Base-by-base conservation (phyloP, 306 rosid genomes). In the Vigna mungo region DNA sequence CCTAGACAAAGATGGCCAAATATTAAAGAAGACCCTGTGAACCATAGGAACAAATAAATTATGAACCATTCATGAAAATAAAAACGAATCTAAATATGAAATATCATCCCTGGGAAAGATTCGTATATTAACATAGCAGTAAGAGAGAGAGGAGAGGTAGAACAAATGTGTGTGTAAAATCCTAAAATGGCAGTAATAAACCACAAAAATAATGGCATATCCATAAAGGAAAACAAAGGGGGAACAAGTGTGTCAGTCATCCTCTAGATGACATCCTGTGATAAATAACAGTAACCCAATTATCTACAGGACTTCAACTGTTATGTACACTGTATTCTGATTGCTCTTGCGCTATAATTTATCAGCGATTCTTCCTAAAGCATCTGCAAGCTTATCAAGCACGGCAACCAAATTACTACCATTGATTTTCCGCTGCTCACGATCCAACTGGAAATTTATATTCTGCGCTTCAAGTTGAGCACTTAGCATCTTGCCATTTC, bases 371-470 rank as follows among this genome's bases (percentile, higher is more conserved):
- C 91, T 82, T 23, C 86, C 87, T 36, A 89, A 78, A 36, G 97
- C 94, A 68, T 91, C 94, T 37, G 97, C 97, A 46, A 91, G 88
- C 84, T 88, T 91, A 80, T 89, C 85, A 49, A 91, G 92, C 43
- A 91, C 94, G 20, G 89, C 79, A 59, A 91, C 87, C 70, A 91
- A 59, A 74, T 82, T 85, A 71, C 81, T 87, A 3, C 86, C 71
- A 36, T 91, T 88, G 74, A 77, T 82, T 69, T 85, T 91, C 82
- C 91, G 87, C 88, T 88, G 97, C 83, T 89, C 92, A 7, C 91
- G 84, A 60, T 89, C 94, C 64, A 86, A 80, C 69, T 83, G 87
- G 23, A 82, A 89, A 83, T 89, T 89, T 9, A 75, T 69, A 78
- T 88, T 91, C 73, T 91, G 97, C 41, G 90, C 86, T 64, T 86